Conservation (phyloP, 371 early-diverging fungal species). For the Syncephalis fuscata region DNA sequence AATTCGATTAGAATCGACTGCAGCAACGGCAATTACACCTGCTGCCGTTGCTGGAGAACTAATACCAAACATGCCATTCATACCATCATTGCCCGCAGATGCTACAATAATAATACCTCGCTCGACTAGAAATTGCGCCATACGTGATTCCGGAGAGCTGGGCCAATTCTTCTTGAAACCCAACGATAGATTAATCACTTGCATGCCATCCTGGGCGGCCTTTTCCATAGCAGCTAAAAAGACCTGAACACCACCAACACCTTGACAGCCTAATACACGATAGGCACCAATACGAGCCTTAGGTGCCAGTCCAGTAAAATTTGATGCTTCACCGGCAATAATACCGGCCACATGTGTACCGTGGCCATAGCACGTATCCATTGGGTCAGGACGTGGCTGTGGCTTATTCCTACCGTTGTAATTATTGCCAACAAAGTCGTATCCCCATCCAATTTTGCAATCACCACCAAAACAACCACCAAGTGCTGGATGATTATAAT, state of each 20-base stretch:
- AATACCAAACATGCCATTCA: slow-evolving; percentile 25
- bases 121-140: slow-evolving; percentile 24
- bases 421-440: slow-evolving; percentile 21
- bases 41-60: slow-evolving; percentile 25
- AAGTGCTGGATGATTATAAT: slow-evolving; percentile 30
- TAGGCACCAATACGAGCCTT: slow-evolving; percentile 35
- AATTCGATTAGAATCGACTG: slow-evolving; percentile 22
- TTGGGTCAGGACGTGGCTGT: slow-evolving; percentile 26
- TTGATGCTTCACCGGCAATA: slow-evolving; percentile 21
- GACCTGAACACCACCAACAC: slow-evolving; percentile 35
- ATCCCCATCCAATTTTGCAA: slow-evolving; percentile 18
- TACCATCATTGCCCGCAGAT: slow-evolving; percentile 47
- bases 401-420: slow-evolving; percentile 10
- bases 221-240: slow-evolving; percentile 43
- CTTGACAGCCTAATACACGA: slow-evolving; percentile 39
- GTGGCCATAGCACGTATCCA: slow-evolving; percentile 25
- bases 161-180: slow-evolving; percentile 43
- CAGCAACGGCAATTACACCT: slow-evolving; percentile 28
- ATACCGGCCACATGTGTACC: slow-evolving; percentile 48
- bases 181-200: slow-evolving; percentile 54
- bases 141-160: slow-evolving; percentile 27
- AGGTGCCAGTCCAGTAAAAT: slow-evolving; percentile 37
- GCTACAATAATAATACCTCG: slow-evolving; percentile 26
- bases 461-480: slow-evolving; percentile 26
- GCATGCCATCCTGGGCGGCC: slow-evolving; percentile 38